phyloP scores from a whole-genome alignment of 2,329 filamentous ascomycete genomes.

The Pseudocercospora cruenta region DNA sequence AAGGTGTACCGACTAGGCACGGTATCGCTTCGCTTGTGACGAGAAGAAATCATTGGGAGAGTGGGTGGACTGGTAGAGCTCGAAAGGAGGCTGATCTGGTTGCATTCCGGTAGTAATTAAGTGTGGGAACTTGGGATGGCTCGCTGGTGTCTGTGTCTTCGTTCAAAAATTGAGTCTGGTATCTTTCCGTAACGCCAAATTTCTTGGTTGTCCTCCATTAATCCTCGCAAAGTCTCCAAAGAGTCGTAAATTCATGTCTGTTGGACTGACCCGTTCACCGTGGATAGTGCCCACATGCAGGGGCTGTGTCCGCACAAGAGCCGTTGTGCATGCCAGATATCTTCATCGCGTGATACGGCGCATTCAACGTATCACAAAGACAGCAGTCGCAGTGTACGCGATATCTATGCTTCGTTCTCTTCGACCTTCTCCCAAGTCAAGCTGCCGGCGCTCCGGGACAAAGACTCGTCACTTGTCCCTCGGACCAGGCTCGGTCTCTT shows the following conservation, averaged over 20 bases:
- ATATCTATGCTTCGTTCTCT: conserved; percentile 29
- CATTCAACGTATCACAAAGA: background rate
- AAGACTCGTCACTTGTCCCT: conserved; percentile 37
- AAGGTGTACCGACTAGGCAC: background rate
- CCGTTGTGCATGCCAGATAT: background rate
- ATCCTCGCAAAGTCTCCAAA: background rate
- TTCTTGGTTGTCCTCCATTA: background rate
- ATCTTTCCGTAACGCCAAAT: background rate
- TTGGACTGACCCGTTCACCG: too few relatives aligned
- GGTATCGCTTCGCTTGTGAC: background rate
- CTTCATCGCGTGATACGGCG: background rate
- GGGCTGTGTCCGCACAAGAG: background rate
- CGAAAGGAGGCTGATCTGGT: too few relatives aligned
- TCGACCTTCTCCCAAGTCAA: conserved; percentile 54
- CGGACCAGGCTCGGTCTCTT: conserved; percentile 22
- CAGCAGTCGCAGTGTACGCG: background rate
- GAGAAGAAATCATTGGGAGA: background rate
- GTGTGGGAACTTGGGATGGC: background rate
- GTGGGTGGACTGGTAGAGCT: background rate
- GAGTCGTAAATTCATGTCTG: too few relatives aligned
- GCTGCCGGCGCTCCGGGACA: conserved; percentile 47
- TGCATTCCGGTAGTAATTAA: too few relatives aligned
- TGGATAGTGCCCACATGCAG: too few relatives aligned
- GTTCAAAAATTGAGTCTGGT: background rate
- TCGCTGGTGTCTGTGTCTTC: background rate